A percentile compares a stretch with the other conserved stretches of the same genome.
Evolutionary conservation across 169 alveolate genomes (phyloP).

Genomic region (Babesia bovis): DNA sequence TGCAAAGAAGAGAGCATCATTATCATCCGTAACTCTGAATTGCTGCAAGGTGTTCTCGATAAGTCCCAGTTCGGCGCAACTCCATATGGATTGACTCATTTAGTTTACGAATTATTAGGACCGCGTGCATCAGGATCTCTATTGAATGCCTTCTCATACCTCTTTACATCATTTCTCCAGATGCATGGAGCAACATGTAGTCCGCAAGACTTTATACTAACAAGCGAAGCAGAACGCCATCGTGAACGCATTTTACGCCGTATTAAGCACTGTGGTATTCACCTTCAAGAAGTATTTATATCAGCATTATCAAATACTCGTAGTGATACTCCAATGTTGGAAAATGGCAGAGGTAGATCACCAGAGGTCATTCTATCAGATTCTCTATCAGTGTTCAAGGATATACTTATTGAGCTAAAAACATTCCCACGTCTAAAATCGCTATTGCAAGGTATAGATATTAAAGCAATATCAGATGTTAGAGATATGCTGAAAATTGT

Average conservation of each 20-base stretch:
- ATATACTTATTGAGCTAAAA: not conserved
- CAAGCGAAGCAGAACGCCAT: slow-evolving; percentile 79
- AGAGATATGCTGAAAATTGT: not conserved
- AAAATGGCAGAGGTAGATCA: slow-evolving; percentile 9
- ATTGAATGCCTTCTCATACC: slow-evolving; percentile 88
- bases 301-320: slow-evolving; percentile 51
- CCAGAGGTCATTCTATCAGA: not conserved
- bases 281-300: slow-evolving; percentile 67
- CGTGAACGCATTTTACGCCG: slow-evolving; percentile 77
- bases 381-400: slow-evolving; percentile 1
- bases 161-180: slow-evolving; percentile 89
- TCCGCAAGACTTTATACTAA: slow-evolving; percentile 89
- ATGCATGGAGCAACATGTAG: slow-evolving; percentile 94
- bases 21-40: slow-evolving; percentile 86
- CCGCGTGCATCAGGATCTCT: slow-evolving; percentile 90
- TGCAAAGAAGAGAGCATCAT: slow-evolving; percentile 77
- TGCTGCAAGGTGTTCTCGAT: slow-evolving; percentile 95
- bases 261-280: slow-evolving; percentile 70
- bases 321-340: slow-evolving; percentile 4
- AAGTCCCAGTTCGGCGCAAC: slow-evolving; percentile 96
- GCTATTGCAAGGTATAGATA: not conserved
- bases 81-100: slow-evolving; percentile 93
- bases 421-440: slow-evolving; percentile 9
- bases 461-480: not conserved
- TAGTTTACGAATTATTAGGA: slow-evolving; percentile 92